phyloP scores from a whole-genome alignment of 2,329 filamentous ascomycete species.

The Penicillium sp. region DNA sequence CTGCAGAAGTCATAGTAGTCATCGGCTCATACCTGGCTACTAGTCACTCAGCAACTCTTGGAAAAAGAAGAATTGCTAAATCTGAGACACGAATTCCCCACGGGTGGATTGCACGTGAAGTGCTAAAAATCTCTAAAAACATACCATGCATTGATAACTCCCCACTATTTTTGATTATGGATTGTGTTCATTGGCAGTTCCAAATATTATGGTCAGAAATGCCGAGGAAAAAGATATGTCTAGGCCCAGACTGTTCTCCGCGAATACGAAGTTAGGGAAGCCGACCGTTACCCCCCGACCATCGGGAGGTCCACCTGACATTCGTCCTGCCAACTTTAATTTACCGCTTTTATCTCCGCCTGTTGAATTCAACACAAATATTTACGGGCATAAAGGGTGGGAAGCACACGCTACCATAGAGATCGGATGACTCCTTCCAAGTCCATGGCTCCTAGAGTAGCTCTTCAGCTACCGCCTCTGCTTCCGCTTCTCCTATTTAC shows the following conservation, averaged over 20 bases:
- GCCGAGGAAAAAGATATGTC: neutral
- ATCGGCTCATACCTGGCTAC: neutral
- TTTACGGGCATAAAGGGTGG: no score
- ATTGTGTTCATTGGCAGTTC: neutral
- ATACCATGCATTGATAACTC: neutral
- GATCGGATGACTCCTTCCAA: no score
- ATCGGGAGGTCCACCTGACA: no score
- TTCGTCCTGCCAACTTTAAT: no score
- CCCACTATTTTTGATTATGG: neutral
- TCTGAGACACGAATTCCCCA: neutral
- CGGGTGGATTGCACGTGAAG: neutral
- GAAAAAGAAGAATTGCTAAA: neutral
- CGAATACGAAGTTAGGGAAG: neutral
- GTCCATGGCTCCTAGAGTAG: no score
- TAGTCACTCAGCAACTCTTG: neutral
- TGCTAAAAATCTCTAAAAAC: neutral
- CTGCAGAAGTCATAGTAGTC: neutral
- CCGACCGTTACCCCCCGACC: neutral
- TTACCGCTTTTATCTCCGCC: no score
- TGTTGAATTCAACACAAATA: no score
- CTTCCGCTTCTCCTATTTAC: constrained; percentile 6
- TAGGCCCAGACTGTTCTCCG: neutral
- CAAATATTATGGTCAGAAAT: neutral
- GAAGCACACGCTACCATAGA: no score
- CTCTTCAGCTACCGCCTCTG: neutral